Percentiles rank a stretch among this genome's conserved stretches.
phyloP scores from a whole-genome alignment of 1,139 yeast species.

The Yamadazyma atmosphaerica region DNA sequence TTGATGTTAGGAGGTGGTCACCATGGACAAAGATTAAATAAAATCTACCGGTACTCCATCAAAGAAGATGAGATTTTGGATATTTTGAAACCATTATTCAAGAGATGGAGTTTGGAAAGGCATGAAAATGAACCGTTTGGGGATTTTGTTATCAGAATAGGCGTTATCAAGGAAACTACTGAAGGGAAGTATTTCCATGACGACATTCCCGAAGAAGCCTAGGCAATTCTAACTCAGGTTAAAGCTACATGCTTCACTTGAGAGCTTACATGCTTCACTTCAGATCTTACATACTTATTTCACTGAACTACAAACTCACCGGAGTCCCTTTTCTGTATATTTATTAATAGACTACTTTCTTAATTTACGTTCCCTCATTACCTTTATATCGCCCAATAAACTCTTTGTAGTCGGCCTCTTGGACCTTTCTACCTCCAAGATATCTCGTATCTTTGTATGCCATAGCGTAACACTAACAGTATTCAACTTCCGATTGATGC shows the following conservation, averaged over 20 bases:
- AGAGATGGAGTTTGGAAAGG: conserved; percentile 93
- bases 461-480: conserved; percentile 44
- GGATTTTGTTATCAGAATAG: conserved; percentile 84
- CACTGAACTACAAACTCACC: too few species aligned
- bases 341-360: neutral
- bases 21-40: conserved; percentile 90
- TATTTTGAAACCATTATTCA: conserved; percentile 80
- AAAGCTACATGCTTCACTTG: too few species aligned
- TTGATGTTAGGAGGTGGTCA: conserved; percentile 96
- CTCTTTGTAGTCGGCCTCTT: conserved; percentile 30
- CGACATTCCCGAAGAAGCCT: conserved; percentile 80
- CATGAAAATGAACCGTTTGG: conserved; percentile 93
- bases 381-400: conserved; percentile 29
- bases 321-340: too few species aligned
- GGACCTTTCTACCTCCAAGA: conserved; percentile 45
- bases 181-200: conserved; percentile 97
- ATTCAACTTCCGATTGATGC: conserved; percentile 36
- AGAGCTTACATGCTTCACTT: too few species aligned
- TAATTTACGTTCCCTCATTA: conserved; percentile 14
- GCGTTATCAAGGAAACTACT: conserved; percentile 81
- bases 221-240: conserved; percentile 6
- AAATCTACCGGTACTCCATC: conserved; percentile 83
- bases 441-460: conserved; percentile 37
- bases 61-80: conserved; percentile 86
- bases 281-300: too few species aligned